Evolutionary conservation across 2,329 filamentous ascomycete species (phyloP).

Genomic region (Ascochyta koolunga): DNA sequence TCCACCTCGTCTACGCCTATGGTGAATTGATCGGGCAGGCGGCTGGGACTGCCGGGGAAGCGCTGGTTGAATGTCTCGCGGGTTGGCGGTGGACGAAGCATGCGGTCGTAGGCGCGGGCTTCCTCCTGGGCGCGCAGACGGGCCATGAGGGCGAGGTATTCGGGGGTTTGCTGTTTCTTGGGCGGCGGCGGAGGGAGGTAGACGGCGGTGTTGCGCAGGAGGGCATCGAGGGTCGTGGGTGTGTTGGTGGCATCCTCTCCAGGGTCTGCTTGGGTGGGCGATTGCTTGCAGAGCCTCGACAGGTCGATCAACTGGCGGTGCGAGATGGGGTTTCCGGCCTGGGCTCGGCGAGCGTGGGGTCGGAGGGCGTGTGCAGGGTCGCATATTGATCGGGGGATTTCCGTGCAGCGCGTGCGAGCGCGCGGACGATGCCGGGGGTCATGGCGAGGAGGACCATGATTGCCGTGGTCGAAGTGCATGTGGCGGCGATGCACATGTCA

Average conservation of each 20-base stretch:
- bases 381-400: slow-evolving; percentile 25
- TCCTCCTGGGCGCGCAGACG: slow-evolving; percentile 84
- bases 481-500: slow-evolving; percentile 56
- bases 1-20: slow-evolving; percentile 55
- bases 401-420: slow-evolving; percentile 52
- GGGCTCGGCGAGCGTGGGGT: slow-evolving; percentile 59
- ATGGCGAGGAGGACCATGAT: slow-evolving; percentile 80
- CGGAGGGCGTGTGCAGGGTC: slow-evolving; percentile 39
- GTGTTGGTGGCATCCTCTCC: background rate
- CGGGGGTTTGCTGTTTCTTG: slow-evolving; percentile 69
- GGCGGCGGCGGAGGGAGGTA: slow-evolving; percentile 81
- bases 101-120: slow-evolving; percentile 78
- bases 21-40: slow-evolving; percentile 58
- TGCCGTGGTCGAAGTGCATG: background rate
- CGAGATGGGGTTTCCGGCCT: slow-evolving; percentile 69
- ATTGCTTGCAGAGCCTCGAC: slow-evolving; percentile 59
- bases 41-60: slow-evolving; percentile 53
- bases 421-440: slow-evolving; percentile 71
- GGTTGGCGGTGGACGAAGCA: slow-evolving; percentile 67
- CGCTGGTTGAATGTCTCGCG: slow-evolving; percentile 66
- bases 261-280: slow-evolving; percentile 12
- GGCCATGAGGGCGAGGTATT: slow-evolving; percentile 89
- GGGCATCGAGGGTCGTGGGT: slow-evolving; percentile 63
- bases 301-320: slow-evolving; percentile 72
- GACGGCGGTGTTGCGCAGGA: slow-evolving; percentile 74